A percentile compares a stretch with the other conserved stretches of the same genome.
phyloP scores from a whole-genome alignment of 2,329 filamentous ascomycete genomes.

The Verticillium albo-atrum region DNA sequence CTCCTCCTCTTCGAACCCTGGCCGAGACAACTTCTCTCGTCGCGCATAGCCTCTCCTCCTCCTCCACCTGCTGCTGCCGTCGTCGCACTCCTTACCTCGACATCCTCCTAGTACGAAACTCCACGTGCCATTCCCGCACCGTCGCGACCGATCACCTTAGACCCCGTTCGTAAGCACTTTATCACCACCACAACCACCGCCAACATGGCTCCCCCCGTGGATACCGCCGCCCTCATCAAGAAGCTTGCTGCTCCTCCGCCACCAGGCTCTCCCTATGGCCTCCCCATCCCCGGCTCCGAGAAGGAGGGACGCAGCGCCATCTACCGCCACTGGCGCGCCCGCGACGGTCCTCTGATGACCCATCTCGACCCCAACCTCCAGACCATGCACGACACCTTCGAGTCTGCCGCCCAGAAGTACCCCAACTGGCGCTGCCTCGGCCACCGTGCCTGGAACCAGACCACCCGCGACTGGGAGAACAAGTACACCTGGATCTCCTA shows the following conservation, averaged over 20 bases:
- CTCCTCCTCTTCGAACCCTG: neutral
- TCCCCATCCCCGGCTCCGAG: conserved; percentile 72
- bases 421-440: conserved; percentile 74
- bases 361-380: conserved; percentile 66
- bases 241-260: conserved; percentile 61
- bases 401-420: conserved; percentile 56
- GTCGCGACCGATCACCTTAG: neutral
- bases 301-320: conserved; percentile 66
- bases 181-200: neutral
- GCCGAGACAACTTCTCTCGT: too few species aligned
- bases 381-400: conserved; percentile 79
- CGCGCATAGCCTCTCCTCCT: neutral
- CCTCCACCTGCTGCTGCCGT: neutral
- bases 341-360: conserved; percentile 65
- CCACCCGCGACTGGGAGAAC: conserved; percentile 66
- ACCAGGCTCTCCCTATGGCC: conserved; percentile 71
- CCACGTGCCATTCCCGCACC: neutral
- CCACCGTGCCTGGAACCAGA: conserved; percentile 71
- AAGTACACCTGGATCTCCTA: conserved; percentile 84
- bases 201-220: conserved; percentile 25
- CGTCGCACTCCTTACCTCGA: neutral
- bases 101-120: neutral
- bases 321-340: conserved; percentile 80
- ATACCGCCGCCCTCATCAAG: conserved; percentile 35
- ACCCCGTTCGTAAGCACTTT: neutral